Evolutionary conservation across 257 asterid species (phyloP), one percentile per base, ranked within the genome.

Genomic region (Avicennia marina): DNA sequence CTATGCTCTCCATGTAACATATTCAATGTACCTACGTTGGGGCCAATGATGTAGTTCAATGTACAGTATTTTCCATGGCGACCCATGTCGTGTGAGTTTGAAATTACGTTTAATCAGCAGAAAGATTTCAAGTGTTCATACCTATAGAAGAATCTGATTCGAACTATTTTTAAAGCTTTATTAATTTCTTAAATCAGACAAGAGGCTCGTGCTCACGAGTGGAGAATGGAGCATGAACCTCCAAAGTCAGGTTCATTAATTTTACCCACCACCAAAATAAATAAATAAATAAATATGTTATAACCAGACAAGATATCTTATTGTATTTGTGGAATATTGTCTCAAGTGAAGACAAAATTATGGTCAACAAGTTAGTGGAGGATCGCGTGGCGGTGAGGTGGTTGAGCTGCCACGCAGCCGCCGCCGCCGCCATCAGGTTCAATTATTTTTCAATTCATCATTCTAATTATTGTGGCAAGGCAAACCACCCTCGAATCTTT

Each of bases 171-270:
- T n/a, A 36, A 6, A 11, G 1, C 22, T 38, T 7, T 18, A 27
- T 58, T 43, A 34, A 34, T 47, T 47, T 7, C n/a, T n/a, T n/a
- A 12, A 40, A 42, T 1, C 47, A 57, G 56, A 65, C 22, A 60
- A 63, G 61, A 57, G 13, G 67, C 59, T 76, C 78, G 78, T 76
- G 84, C 68, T 52, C 74, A 72, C 64, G 69, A 76, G 80, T 74
- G 79, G 72, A 19, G 45, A 47, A 39, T 31, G 58, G 36, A 52
- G 63, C 87, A 72, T 43, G 62, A 68, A 62, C 70, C 77, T 79
- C 56, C 80, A 77, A 77, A 79, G 62, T 66, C 78, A 44, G 91
- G 64, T 50, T 29, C 72, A 39, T 65, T 29, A 54, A 53, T 73
- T 63, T 40, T 33, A 66, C 68, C 75, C 29, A 73, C 62, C 61